Percentiles rank a stretch among this genome's conserved stretches.
These are phyloP conservation scores for Mortierella polycephala DNA, from an alignment of 371 early-diverging fungal species.

Conservation along the genomic window DNA sequence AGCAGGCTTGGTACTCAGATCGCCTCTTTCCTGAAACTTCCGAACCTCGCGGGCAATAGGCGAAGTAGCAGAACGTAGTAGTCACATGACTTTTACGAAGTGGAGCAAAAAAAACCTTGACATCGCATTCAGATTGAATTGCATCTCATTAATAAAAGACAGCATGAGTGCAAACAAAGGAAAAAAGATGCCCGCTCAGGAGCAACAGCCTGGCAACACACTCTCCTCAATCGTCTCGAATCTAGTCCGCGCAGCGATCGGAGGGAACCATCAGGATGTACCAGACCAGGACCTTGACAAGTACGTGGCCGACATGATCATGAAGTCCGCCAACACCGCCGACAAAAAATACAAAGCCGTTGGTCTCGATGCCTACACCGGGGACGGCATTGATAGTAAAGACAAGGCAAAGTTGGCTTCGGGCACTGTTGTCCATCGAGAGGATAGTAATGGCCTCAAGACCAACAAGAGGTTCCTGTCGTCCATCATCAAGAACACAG, in stretches of 20 bases:
- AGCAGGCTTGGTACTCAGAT: too few species aligned
- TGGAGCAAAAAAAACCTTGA: too few species aligned
- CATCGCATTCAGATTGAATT: too few species aligned
- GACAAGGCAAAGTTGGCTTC: slow-evolving; percentile 29
- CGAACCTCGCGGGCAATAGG: too few species aligned
- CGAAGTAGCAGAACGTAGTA: too few species aligned
- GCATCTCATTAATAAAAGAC: too few species aligned
- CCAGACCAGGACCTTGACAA: slow-evolving; percentile 74
- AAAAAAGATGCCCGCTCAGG: too few species aligned
- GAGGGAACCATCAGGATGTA: slow-evolving; percentile 60
- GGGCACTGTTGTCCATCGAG: slow-evolving; percentile 28
- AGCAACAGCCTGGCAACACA: slow-evolving; percentile 12
- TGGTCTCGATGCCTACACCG: slow-evolving; percentile 51
- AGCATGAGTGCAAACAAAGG: too few species aligned
- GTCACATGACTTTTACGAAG: too few species aligned
- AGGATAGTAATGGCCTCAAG: slow-evolving; percentile 60
- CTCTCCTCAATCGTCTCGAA: slow-evolving; percentile 61
- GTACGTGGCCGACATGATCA: slow-evolving; percentile 75
- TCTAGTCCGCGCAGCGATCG: slow-evolving; percentile 67
- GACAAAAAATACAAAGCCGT: slow-evolving; percentile 58
- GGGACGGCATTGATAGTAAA: slow-evolving; percentile 7
- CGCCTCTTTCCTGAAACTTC: too few species aligned
- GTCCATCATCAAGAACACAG: slow-evolving; percentile 74
- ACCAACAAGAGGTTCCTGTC: slow-evolving; percentile 78
- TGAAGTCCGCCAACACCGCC: slow-evolving; percentile 67